These are phyloP conservation scores for Xylariaceae sp. DNA, from an alignment of 2,329 filamentous ascomycete species.

Conservation along the genomic window DNA sequence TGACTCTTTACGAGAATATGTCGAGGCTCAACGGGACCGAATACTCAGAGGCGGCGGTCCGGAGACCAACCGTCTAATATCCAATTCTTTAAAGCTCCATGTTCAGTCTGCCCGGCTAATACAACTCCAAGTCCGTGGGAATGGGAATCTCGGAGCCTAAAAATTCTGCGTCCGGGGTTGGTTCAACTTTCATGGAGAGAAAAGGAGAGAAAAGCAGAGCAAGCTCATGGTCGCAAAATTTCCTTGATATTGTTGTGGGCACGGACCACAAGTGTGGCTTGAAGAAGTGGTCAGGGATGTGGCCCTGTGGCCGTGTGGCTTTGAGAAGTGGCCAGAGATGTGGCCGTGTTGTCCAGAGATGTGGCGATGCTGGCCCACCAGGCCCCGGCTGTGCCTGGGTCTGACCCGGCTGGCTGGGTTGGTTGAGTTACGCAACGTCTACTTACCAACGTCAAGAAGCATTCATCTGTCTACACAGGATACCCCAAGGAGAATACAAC, in stretches of 20 bases:
- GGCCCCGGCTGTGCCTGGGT: slow-evolving; percentile 9
- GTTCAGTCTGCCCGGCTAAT: slow-evolving; percentile 49
- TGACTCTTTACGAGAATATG: too few relatives aligned
- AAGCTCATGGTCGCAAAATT: slow-evolving; percentile 9
- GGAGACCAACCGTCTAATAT: slow-evolving; percentile 35
- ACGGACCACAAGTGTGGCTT: slow-evolving; percentile 7
- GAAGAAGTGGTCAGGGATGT: too few relatives aligned
- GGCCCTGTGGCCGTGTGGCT: too few relatives aligned
- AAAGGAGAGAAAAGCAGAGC: slow-evolving; percentile 24
- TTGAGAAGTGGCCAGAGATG: too few relatives aligned
- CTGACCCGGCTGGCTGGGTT: slow-evolving; percentile 4
- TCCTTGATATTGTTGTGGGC: slow-evolving; percentile 4
- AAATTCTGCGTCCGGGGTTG: slow-evolving; percentile 45
- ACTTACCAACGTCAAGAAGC: slow-evolving; percentile 1
- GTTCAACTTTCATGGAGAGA: slow-evolving; percentile 45
- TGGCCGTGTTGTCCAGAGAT: too few relatives aligned
- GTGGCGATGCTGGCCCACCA: too few relatives aligned
- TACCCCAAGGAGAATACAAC: too few relatives aligned
- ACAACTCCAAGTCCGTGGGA: slow-evolving; percentile 45
- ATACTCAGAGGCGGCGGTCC: slow-evolving; percentile 32
- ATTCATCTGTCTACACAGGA: background rate
- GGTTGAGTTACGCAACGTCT: slow-evolving; percentile 4
- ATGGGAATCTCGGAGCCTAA: slow-evolving; percentile 40
- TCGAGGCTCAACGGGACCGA: slow-evolving; percentile 53
- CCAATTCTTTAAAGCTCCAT: slow-evolving; percentile 59